These are phyloP conservation scores for Berberis vulgaris DNA, from an alignment of 164 flowering plant species.

Conservation along the genomic window DNA sequence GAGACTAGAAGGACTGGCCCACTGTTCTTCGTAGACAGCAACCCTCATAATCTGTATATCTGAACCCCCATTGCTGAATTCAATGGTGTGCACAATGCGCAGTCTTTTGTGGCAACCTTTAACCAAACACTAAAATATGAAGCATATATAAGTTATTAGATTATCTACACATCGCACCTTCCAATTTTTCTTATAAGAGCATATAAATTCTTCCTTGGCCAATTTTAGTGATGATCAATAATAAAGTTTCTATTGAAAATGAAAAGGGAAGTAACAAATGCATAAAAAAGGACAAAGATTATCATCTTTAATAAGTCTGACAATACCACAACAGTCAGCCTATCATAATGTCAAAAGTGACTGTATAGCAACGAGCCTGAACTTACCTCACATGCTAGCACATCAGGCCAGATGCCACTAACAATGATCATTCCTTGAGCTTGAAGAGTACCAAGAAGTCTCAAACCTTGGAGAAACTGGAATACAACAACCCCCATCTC, in stretches of 20 bases:
- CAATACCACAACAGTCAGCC: no score
- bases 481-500: no score
- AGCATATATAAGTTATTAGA: not conserved
- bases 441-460: no score
- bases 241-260: not conserved
- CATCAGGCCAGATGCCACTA: no score
- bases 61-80: slow-evolving; percentile 78
- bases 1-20: slow-evolving; percentile 62
- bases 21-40: slow-evolving; percentile 86
- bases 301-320: no score
- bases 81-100: slow-evolving; percentile 89
- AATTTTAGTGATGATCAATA: not conserved
- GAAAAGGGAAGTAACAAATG: not conserved
- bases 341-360: no score
- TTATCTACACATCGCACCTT: not conserved
- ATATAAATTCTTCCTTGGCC: not conserved
- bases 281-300: no score
- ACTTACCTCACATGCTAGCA: no score
- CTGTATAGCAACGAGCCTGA: no score
- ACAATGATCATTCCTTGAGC: no score
- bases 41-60: slow-evolving; percentile 88
- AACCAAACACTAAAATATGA: slow-evolving; percentile 65
- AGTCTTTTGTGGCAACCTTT: slow-evolving; percentile 94
- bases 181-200: not conserved
- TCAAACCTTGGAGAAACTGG: no score